Base-by-base conservation (phyloP, 345 rosid genomes). In the Populus euphratica region DNA sequence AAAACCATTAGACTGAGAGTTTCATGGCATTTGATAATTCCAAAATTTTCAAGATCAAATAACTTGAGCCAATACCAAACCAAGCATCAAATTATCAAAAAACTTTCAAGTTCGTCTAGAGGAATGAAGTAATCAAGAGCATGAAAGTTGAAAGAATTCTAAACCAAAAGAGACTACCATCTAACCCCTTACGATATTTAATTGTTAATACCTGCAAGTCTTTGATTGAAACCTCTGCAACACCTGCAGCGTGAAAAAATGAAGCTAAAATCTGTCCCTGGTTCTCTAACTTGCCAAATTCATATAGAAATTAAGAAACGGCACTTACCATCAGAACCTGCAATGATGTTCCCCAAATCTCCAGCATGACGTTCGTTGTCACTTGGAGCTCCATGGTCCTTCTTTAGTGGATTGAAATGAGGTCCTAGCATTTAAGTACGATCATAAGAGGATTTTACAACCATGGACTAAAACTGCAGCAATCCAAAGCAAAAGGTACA, bases 351-450 rank as follows among this genome's bases (percentile, higher is more conserved):
- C 23, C 99, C 99, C 90, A 95, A 85, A 82, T 95, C 99, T 35
- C 99, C 99, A 2, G 99, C 96, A 82, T 95, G 99, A 31, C 99
- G 91, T 80, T 91, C 90, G 4, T 76, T 52, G 74, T 92, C 93
- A 43, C 82, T 16, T 25, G 98, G 98, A 80, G 92, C 82, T 20
- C 99, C 99, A 39, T 95, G 99, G 74, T 84, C 78, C 80, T 86
- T 94, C 83, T 89, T 93, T 14, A 89, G 65, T 67, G 98, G 99
- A 92, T 93, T 95, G 83, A 91, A 95, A 88, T 95, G 99, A 82
- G 98, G 93, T 74, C 99, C 99, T 95, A 74, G 62, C 38, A 29
- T 38, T 64, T 49, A 76, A 66, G 6, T 29, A 23, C 4, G n/a
- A 54, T 47, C 18, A 38, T 69, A 38, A 23, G 64, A 75, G 62